These are phyloP conservation scores for Onygenales sp. DNA, from an alignment of 2,329 filamentous ascomycete genomes.

Conservation along the genomic window DNA sequence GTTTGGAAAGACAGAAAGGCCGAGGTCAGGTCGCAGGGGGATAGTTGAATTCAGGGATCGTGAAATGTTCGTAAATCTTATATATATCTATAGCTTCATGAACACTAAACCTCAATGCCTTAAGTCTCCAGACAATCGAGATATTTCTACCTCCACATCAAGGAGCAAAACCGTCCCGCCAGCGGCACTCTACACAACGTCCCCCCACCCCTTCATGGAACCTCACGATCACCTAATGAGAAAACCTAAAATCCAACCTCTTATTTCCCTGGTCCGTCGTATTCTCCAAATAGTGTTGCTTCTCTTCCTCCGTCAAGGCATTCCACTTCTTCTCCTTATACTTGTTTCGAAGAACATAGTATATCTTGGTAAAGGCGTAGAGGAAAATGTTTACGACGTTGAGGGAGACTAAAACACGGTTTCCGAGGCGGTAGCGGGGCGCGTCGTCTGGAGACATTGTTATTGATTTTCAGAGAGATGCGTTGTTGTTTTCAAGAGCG, in stretches of 20 bases:
- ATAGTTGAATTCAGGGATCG: too few species aligned
- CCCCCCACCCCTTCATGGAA: too few species aligned
- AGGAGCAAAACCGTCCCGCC: too few species aligned
- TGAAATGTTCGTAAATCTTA: too few species aligned
- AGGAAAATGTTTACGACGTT: constrained; percentile 35
- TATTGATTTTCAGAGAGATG: constrained; percentile 2
- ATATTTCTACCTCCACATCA: too few species aligned
- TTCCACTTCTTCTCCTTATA: constrained; percentile 21
- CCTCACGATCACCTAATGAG: constrained; percentile 12
- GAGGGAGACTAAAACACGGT: constrained; percentile 42
- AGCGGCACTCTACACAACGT: too few species aligned
- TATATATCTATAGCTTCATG: too few species aligned
- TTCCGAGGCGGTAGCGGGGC: constrained; percentile 43
- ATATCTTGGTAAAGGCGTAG: constrained; percentile 32
- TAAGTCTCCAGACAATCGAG: too few species aligned
- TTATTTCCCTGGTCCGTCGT: constrained; percentile 25
- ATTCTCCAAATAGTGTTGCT: constrained; percentile 19
- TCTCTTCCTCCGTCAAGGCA: constrained; percentile 21
- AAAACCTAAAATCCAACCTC: constrained; percentile 28
- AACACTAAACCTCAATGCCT: too few species aligned
- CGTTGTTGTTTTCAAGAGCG: not conserved
- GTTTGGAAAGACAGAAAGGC: too few species aligned
- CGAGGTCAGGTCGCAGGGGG: too few species aligned
- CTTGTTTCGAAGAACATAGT: constrained; percentile 23
- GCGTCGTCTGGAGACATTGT: constrained; percentile 26